Evolutionary conservation across 1,284 basidiomycete genomes (phyloP).

Genomic region (Lignosus rhinocerotis): DNA sequence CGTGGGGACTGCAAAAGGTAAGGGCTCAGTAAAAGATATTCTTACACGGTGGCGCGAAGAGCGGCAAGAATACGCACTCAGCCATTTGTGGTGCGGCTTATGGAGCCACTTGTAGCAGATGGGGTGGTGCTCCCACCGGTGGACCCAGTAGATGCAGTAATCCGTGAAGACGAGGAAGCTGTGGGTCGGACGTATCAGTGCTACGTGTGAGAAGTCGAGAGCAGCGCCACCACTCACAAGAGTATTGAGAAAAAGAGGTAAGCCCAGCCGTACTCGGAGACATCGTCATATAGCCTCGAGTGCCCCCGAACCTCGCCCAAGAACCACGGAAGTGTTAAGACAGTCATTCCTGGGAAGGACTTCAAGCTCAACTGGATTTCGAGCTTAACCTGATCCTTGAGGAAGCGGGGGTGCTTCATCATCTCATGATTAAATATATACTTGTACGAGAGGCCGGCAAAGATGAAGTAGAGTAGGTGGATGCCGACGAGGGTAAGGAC

Average conservation of each 20-base stretch:
- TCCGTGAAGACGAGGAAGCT: slow-evolving; percentile 96
- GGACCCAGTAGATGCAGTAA: slow-evolving; percentile 89
- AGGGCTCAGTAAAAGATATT: slow-evolving; percentile 8
- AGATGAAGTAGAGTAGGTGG: slow-evolving; percentile 81
- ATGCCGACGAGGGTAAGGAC: slow-evolving; percentile 82
- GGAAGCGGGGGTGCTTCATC: slow-evolving; percentile 93
- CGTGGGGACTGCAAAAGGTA: slow-evolving; percentile 75
- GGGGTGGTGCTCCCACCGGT: slow-evolving; percentile 90
- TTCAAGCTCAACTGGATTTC: slow-evolving; percentile 82
- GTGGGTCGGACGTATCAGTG: neutral
- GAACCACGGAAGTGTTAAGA: slow-evolving; percentile 94
- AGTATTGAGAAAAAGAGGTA: slow-evolving; percentile 66
- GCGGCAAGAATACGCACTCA: slow-evolving; percentile 59
- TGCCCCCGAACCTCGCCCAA: slow-evolving; percentile 89
- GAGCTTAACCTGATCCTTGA: slow-evolving; percentile 82
- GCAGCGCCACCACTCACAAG: slow-evolving; percentile 48
- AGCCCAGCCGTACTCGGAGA: slow-evolving; percentile 70
- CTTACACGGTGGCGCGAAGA: slow-evolving; percentile 1
- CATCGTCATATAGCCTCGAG: slow-evolving; percentile 76
- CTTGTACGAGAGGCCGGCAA: slow-evolving; percentile 82
- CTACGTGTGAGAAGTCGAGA: neutral
- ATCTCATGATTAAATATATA: slow-evolving; percentile 96
- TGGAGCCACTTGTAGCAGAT: slow-evolving; percentile 88
- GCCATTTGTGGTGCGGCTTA: slow-evolving; percentile 99
- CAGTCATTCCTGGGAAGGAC: slow-evolving; percentile 80